Evolutionary conservation across 192 early-diverging fungal species (phyloP).

Genomic region (Coemansia sp.): DNA sequence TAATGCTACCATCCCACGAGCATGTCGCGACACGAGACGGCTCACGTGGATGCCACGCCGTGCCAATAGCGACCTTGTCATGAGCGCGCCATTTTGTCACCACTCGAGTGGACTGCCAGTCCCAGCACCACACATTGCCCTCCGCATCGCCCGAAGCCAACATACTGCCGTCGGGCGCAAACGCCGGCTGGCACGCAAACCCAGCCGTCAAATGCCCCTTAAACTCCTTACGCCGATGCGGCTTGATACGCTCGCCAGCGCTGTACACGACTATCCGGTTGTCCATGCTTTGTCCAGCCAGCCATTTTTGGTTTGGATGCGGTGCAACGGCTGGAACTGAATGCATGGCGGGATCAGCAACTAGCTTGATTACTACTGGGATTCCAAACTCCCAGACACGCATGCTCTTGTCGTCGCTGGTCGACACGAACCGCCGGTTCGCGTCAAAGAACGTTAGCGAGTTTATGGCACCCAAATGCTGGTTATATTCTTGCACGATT

Average conservation of each 20-base stretch:
- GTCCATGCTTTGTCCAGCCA: constrained; percentile 93
- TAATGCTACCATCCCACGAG: constrained; percentile 94
- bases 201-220: constrained; percentile 92
- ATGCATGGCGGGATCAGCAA: constrained; percentile 96
- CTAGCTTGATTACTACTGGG: constrained; percentile 96
- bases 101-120: constrained; percentile 90
- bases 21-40: constrained; percentile 88
- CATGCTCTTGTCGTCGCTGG: constrained; percentile 95
- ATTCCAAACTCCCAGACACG: constrained; percentile 98
- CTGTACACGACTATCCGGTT: constrained; percentile 93
- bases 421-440: constrained; percentile 90
- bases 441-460: constrained; percentile 97
- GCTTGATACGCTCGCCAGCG: constrained; percentile 79
- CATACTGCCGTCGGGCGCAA: constrained; percentile 88
- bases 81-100: constrained; percentile 90
- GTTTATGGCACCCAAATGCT: constrained; percentile 95
- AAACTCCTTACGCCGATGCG: constrained; percentile 90
- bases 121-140: constrained; percentile 94
- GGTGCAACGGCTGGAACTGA: constrained; percentile 91
- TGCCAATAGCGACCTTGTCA: constrained; percentile 83
- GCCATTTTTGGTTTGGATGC: constrained; percentile 87
- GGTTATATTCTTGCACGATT: constrained; percentile 92
- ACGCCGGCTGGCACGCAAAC: constrained; percentile 92
- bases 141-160: constrained; percentile 89
- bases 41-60: constrained; percentile 97